Percentiles rank a stretch among this genome's conserved stretches.
Conservation (phyloP, 805 yeast genomes). For the Saccharomyces eubayanus region DNA sequence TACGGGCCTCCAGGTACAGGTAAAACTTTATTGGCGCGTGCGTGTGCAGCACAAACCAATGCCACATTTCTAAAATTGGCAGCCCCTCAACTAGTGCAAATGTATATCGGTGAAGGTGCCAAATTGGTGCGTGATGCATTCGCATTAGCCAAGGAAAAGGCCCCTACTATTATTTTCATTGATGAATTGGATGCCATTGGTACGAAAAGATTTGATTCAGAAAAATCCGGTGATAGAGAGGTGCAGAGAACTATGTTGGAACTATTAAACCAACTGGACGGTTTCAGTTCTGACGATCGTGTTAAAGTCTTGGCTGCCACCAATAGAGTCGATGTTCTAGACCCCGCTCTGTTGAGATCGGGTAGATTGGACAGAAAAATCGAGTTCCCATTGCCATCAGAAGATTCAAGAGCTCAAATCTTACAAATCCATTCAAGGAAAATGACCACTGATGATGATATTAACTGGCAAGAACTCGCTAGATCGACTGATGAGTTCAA, state of each 20-base stretch:
- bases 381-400: slow-evolving; percentile 95
- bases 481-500: slow-evolving; percentile 97
- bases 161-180: slow-evolving; percentile 94
- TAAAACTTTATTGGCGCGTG: slow-evolving; percentile 91
- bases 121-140: slow-evolving; percentile 95
- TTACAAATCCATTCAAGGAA: slow-evolving; percentile 95
- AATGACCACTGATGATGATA: slow-evolving; percentile 83
- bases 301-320: slow-evolving; percentile 98
- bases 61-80: slow-evolving; percentile 95
- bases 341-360: slow-evolving; percentile 95
- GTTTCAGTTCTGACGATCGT: slow-evolving; percentile 93
- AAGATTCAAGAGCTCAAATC: slow-evolving; percentile 95
- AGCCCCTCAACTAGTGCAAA: slow-evolving; percentile 96
- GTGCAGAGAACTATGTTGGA: slow-evolving; percentile 99
- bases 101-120: slow-evolving; percentile 99
- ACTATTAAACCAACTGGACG: slow-evolving; percentile 91
- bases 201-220: slow-evolving; percentile 94
- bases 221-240: slow-evolving; percentile 95
- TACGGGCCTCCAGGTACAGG: slow-evolving; percentile 99
- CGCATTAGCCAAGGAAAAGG: slow-evolving; percentile 94
- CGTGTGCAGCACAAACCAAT: slow-evolving; percentile 97
- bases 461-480: slow-evolving; percentile 97
- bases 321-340: slow-evolving; percentile 93
- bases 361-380: slow-evolving; percentile 97
- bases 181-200: slow-evolving; percentile 99